phyloP scores from a whole-genome alignment of 2,329 filamentous ascomycete species.

The Sporothrix pallida region DNA sequence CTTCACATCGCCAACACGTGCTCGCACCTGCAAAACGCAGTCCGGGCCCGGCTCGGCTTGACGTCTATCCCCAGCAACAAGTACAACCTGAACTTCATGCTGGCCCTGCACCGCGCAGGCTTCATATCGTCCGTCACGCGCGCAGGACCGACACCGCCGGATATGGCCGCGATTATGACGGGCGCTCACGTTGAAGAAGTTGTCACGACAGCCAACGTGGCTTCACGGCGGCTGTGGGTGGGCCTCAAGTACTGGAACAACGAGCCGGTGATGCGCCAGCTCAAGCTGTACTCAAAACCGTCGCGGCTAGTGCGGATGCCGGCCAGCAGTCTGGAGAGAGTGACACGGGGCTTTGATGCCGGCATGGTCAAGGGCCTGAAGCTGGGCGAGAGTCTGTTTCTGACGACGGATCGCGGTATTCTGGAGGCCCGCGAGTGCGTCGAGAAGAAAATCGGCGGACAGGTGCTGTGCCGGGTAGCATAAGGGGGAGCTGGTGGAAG shows the following conservation, averaged over 20 bases:
- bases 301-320: conserved; percentile 73
- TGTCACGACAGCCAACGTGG: conserved; percentile 73
- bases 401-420: conserved; percentile 77
- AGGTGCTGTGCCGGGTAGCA: conserved; percentile 68
- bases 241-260: conserved; percentile 90
- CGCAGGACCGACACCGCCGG: conserved; percentile 62
- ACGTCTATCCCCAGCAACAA: conserved; percentile 83
- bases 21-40: conserved; percentile 90
- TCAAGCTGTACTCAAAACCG: conserved; percentile 73
- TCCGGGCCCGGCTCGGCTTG: conserved; percentile 78
- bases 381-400: conserved; percentile 81
- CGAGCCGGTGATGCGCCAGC: conserved; percentile 73
- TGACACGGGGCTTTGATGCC: conserved; percentile 72
- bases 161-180: conserved; percentile 53
- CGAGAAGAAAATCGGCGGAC: conserved; percentile 78
- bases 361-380: conserved; percentile 76
- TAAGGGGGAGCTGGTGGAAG: not conserved
- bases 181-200: conserved; percentile 51
- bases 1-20: conserved; percentile 78
- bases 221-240: conserved; percentile 79
- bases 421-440: conserved; percentile 84
- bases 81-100: conserved; percentile 75
- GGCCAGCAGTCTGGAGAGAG: conserved; percentile 63
- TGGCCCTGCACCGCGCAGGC: conserved; percentile 81
- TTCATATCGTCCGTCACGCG: conserved; percentile 82